Evolutionary conservation across 2,329 filamentous ascomycete genomes (phyloP).

Genomic region (Domatiomyces globalis): DNA sequence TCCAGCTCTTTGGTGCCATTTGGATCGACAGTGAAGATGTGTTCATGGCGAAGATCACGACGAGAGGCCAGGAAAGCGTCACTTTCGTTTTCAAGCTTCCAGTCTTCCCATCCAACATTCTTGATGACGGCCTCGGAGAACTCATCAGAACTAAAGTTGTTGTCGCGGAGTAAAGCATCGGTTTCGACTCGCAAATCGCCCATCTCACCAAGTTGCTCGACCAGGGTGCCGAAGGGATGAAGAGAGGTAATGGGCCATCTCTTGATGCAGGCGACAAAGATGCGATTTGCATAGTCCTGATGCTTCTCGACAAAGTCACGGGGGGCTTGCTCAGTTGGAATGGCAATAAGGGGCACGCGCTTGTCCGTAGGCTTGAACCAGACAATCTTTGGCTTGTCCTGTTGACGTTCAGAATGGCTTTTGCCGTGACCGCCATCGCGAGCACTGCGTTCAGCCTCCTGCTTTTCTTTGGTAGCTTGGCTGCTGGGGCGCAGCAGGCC

Average conservation of each 20-base stretch:
- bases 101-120: conserved; percentile 83
- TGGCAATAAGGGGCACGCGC: conserved; percentile 92
- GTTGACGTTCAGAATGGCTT: conserved; percentile 65
- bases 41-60: conserved; percentile 79
- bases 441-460: conserved; percentile 87
- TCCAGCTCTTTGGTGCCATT: conserved; percentile 79
- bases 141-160: conserved; percentile 96
- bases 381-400: conserved; percentile 98
- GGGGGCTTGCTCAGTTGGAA: conserved; percentile 93
- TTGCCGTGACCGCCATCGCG: conserved; percentile 70
- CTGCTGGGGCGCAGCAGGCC: conserved; percentile 89
- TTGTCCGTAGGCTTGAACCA: conserved; percentile 99
- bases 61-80: conserved; percentile 58
- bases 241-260: conserved; percentile 99
- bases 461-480: conserved; percentile 98
- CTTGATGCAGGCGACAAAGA: conserved; percentile 98
- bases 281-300: conserved; percentile 91
- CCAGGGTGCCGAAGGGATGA: conserved; percentile 92
- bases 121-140: conserved; percentile 93
- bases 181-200: conserved; percentile 96
- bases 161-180: conserved; percentile 88
- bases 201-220: conserved; percentile 94
- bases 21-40: conserved; percentile 82
- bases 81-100: conserved; percentile 72
- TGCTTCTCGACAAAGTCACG: conserved; percentile 98